A percentile compares a stretch with the other conserved stretches of the same genome.
These are phyloP conservation scores for Diphasiastrum complanatum DNA, from an alignment of 83 land plant genomes.

Conservation along the genomic window DNA sequence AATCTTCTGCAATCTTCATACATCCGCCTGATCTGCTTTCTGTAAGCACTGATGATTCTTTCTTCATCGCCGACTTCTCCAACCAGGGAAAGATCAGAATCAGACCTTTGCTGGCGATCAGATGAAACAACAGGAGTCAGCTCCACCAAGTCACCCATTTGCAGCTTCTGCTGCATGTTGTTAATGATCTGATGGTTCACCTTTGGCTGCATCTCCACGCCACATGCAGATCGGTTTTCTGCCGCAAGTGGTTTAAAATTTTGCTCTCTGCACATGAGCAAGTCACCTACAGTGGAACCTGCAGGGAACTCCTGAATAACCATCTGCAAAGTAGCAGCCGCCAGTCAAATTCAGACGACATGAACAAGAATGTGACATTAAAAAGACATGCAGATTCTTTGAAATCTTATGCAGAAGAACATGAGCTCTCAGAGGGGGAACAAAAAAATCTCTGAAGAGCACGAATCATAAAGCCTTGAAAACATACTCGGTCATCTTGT, in stretches of 20 bases:
- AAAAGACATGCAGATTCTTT: not conserved
- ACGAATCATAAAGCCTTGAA: not conserved
- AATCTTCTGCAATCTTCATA: too few relatives aligned
- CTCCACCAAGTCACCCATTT: slow-evolving; percentile 92
- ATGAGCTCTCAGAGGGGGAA: not conserved
- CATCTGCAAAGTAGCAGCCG: slow-evolving; percentile 89
- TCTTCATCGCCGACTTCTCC: too few relatives aligned
- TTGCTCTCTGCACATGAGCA: slow-evolving; percentile 34
- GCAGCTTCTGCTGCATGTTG: slow-evolving; percentile 54
- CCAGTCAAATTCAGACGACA: too few relatives aligned
- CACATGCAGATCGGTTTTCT: slow-evolving; percentile 35
- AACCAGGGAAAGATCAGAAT: too few relatives aligned
- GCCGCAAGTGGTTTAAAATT: too few relatives aligned
- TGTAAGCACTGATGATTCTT: too few relatives aligned
- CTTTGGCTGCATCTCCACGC: slow-evolving; percentile 61
- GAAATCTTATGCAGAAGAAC: not conserved
- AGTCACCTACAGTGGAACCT: slow-evolving; percentile 63
- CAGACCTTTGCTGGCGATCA: too few relatives aligned
- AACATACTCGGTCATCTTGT: slow-evolving; percentile 54
- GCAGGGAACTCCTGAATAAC: slow-evolving; percentile 77
- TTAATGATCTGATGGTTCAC: slow-evolving; percentile 73
- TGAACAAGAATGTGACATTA: not conserved
- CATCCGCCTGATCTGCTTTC: too few relatives aligned
- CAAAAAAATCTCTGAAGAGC: not conserved
- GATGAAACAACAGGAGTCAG: too few relatives aligned